These are phyloP conservation scores for Berberis thunbergii DNA, from an alignment of 164 flowering plant genomes.

Conservation along the genomic window DNA sequence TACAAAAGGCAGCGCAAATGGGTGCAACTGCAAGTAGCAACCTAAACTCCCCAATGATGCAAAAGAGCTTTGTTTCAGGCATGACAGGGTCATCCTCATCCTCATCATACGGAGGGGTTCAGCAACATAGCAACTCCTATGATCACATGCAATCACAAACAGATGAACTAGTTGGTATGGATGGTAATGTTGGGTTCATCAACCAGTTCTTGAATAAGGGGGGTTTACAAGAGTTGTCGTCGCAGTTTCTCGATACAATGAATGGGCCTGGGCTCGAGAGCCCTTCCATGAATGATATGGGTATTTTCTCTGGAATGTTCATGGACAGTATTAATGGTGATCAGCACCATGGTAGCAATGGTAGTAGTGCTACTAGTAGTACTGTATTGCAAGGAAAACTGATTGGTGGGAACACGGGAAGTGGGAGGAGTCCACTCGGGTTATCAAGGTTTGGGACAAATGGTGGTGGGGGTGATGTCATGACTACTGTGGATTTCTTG, in stretches of 20 bases:
- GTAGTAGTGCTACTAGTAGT: neutral
- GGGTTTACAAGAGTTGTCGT: conserved; percentile 10
- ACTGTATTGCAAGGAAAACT: conserved; percentile 8
- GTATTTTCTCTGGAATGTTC: conserved; percentile 21
- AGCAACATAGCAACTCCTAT: conserved; percentile 7
- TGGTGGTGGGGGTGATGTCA: conserved; percentile 18
- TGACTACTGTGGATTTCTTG: conserved; percentile 42
- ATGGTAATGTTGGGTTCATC: conserved; percentile 10
- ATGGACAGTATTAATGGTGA: conserved; percentile 14
- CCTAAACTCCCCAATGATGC: conserved; percentile 19
- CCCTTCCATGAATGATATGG: conserved; percentile 14
- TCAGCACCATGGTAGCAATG: conserved; percentile 10
- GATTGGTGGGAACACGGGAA: neutral
- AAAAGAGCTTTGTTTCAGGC: conserved; percentile 15
- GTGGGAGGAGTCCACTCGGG: conserved; percentile 9
- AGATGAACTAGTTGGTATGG: conserved; percentile 16
- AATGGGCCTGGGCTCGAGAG: neutral
- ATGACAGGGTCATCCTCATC: conserved; percentile 22
- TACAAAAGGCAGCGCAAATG: conserved; percentile 64
- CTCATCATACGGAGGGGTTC: conserved; percentile 12
- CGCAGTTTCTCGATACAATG: conserved; percentile 17
- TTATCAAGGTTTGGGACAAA: conserved; percentile 13
- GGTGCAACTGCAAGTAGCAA: conserved; percentile 36
- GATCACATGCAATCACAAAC: conserved; percentile 15
- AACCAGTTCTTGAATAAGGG: conserved; percentile 19